Base-by-base conservation (phyloP, 2,329 filamentous ascomycete genomes). In the Fusarium scirpi region DNA sequence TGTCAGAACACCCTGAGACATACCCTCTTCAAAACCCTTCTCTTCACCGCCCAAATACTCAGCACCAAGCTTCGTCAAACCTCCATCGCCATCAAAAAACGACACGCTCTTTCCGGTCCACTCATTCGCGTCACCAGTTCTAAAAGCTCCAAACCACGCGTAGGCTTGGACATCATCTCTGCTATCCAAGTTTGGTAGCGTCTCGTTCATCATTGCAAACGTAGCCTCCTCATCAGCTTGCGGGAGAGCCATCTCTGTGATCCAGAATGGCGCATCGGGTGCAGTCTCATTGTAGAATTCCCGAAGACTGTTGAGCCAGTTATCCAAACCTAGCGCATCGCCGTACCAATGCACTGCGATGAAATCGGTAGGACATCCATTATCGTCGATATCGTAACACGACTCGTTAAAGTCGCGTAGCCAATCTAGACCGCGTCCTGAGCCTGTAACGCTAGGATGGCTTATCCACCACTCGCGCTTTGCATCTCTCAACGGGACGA, bases 271-370 rank as follows among this genome's bases (percentile, higher is more conserved):
- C 9, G 70, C 58, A 2, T 70, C 51, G 2, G 73, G 73, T 2
- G 68, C 58, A 0, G 70, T 68, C 30, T 72, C 58, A 3, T 76
- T 77, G 70, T 83, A 83, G 46, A 80, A 82, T 2, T 77, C 76
- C 2, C 67, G 69, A 34, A 83, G 70, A 10, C 77, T 78, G 4
- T 70, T 73, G 1, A 83, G 66, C 80, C 81, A 82, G 5, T 75
- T 74, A 1, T 72, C 66, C 2, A 83, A 73, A 6, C 81, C 81
- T 1, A 55, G 56, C 2, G 78, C 80, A n/a, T 78, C 76, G 4
- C 81, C 81, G 54, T 83, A 83, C 77, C 78, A 83, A 48, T 83
- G 81, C 22, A 81, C 78, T 7, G 80, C 78, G 16, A 83, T 76
- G 32, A 83, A 83, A 53, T 83, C 81, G 2, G 78, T 70, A 0